Evolutionary conservation across 495 filamentous ascomycete genomes (phyloP), one percentile per base, ranked within the genome.

Genomic region (Terfezia boudieri): DNA sequence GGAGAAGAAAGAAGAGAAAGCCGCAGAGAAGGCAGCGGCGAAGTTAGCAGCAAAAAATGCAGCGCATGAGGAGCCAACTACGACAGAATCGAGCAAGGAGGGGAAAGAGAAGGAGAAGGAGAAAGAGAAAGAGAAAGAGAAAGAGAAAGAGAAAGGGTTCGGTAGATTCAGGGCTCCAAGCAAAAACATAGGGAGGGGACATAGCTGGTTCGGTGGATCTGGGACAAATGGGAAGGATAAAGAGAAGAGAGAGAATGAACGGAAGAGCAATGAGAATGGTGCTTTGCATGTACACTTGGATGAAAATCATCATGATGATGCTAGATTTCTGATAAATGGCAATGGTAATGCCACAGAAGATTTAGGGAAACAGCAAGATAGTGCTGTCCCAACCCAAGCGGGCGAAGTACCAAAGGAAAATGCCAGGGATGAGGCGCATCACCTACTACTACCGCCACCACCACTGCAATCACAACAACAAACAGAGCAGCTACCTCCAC

Each of bases 1-100:
- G 14, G 67, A 72, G 61, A 69, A 70, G 26, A 81, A 74, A 61
- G 74, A 73, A 26, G 71, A 74, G 50, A 73, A 73, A 59, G 73
- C 71, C 41, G 62, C 66, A 2, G 73, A 73, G 50, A 77, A 76
- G 67, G 73, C 56, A 8, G 58, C 54, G 23, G 48, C 41, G 46
- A 58, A 56, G 23, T 23, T 43, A 7, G 49, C 22, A 11, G 36
- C 12, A 10, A 51, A 12, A 37, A 14, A 41, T 9, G 8, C 36
- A 20, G 14, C 52, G 16, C 56, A 57, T 32, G 57, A 57, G 32
- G 59, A 62, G 50, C 52, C 60, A 4, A 55, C 59, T 17, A 43
- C 51, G 20, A 50, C 35, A 41, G 37, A 53, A 17, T 57, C 53
- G 38, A 55, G n/a, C 12, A 35, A 57, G 22, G 23, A 35, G 41